phyloP scores from a whole-genome alignment of 192 early-diverging fungal genomes.

The Pecoramyces ruminantium region DNA sequence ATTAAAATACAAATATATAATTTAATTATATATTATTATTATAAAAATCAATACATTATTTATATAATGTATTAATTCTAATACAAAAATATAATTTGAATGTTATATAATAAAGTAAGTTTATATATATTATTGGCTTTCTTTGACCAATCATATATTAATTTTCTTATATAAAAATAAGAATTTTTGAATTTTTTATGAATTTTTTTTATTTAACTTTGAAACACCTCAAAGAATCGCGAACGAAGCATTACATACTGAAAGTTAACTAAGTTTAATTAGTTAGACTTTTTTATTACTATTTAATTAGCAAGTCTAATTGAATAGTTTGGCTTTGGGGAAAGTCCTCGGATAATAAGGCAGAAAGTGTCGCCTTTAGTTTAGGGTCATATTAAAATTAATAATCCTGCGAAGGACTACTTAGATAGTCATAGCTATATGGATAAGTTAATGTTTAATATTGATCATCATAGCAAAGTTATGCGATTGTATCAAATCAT shows the following conservation, averaged over 20 bases:
- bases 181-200: neutral
- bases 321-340: too few relatives aligned
- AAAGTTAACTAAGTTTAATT: neutral
- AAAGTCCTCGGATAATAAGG: neutral
- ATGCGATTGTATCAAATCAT: neutral
- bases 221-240: neutral
- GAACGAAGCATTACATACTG: neutral
- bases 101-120: too few relatives aligned
- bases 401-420: neutral
- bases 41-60: too few relatives aligned
- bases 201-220: neutral
- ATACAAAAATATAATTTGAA: too few relatives aligned
- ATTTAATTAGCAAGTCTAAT: too few relatives aligned
- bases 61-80: too few relatives aligned
- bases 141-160: neutral
- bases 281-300: neutral
- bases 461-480: neutral
- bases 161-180: neutral
- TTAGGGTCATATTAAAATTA: neutral
- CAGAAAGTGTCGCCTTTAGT: neutral
- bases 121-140: neutral
- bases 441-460: neutral
- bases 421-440: neutral
- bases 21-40: too few relatives aligned
- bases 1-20: too few relatives aligned